Evolutionary conservation across 2,329 filamentous ascomycete genomes (phyloP).

Genomic region (Penicillium sumatraense): DNA sequence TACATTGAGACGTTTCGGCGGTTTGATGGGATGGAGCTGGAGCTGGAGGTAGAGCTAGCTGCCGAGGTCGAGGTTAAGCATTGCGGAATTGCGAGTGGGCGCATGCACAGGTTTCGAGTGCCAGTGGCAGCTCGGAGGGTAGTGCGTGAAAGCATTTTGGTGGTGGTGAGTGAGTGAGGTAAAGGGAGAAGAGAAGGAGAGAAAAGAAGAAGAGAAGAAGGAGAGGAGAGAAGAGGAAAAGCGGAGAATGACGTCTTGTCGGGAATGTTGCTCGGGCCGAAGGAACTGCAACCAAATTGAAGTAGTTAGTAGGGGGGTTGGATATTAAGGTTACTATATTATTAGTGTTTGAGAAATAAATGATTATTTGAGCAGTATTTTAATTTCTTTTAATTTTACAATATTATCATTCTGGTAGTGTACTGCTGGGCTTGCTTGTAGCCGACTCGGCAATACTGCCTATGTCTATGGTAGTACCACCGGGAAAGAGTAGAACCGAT

Average conservation of each 20-base stretch:
- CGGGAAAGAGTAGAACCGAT: too few relatives aligned
- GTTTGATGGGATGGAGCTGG: conserved; percentile 19
- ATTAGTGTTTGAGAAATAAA: too few relatives aligned
- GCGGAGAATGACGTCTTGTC: conserved; percentile 8
- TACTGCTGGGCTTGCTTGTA: too few relatives aligned
- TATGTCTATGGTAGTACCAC: too few relatives aligned
- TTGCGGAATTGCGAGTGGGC: conserved; percentile 13
- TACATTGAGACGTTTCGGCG: conserved; percentile 51
- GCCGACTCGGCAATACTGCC: too few relatives aligned
- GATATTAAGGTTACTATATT: too few relatives aligned
- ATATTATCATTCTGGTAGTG: too few relatives aligned
- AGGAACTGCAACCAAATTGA: too few relatives aligned
- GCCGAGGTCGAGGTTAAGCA: conserved; percentile 8
- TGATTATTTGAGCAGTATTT: too few relatives aligned
- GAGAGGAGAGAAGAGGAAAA: conserved; percentile 5
- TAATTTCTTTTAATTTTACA: too few relatives aligned
- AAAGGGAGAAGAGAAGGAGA: neutral
- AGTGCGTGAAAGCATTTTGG: conserved; percentile 33
- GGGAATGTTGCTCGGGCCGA: conserved; percentile 11
- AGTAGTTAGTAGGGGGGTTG: too few relatives aligned
- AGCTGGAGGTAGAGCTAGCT: conserved; percentile 16
- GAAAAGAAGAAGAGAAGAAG: neutral
- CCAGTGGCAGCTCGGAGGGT: conserved; percentile 26
- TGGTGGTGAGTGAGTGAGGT: neutral
- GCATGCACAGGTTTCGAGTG: conserved; percentile 13